These are phyloP conservation scores for Hemileccinum rubropunctum DNA, from an alignment of 768 basidiomycete genomes.

Conservation along the genomic window DNA sequence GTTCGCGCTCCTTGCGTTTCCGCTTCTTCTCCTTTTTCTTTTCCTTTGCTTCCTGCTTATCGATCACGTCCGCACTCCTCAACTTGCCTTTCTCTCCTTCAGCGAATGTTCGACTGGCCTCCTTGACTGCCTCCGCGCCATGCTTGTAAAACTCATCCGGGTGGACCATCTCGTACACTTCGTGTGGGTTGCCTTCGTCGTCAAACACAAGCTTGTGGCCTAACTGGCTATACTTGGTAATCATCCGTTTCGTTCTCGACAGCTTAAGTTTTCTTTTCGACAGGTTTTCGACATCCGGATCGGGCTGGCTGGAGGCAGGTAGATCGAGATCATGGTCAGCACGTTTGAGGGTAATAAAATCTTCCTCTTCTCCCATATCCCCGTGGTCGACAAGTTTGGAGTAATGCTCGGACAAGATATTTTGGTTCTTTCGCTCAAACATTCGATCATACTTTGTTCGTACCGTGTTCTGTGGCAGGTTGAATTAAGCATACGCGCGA, in stretches of 20 bases:
- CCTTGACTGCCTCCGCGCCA: conserved; percentile 60
- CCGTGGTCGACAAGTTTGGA: conserved; percentile 78
- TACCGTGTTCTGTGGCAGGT: conserved; percentile 38
- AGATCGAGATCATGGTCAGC: conserved; percentile 82
- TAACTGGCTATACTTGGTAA: conserved; percentile 56
- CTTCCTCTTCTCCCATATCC: conserved; percentile 52
- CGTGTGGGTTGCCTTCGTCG: conserved; percentile 77
- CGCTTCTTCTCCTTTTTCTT: conserved; percentile 92
- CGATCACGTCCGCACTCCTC: conserved; percentile 63
- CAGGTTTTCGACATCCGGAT: conserved; percentile 46
- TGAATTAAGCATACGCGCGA: not conserved
- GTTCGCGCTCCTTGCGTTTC: conserved; percentile 81
- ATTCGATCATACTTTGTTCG: conserved; percentile 97
- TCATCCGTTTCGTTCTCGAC: conserved; percentile 68
- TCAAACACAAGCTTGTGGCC: conserved; percentile 85
- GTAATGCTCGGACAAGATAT: conserved; percentile 88
- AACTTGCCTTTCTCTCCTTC: conserved; percentile 73
- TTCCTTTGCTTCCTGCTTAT: conserved; percentile 81
- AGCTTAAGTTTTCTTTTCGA: conserved; percentile 87
- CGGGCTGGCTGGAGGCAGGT: conserved; percentile 30
- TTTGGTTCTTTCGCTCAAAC: conserved; percentile 96
- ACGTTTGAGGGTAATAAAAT: conserved; percentile 94
- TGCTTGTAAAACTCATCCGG: conserved; percentile 71
- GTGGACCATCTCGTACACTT: conserved; percentile 80
- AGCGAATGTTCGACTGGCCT: conserved; percentile 67